These are phyloP conservation scores for thale cress (Arabidopsis thaliana) DNA, from an alignment of 345 rosid genomes.

Conservation along the genomic window DNA sequence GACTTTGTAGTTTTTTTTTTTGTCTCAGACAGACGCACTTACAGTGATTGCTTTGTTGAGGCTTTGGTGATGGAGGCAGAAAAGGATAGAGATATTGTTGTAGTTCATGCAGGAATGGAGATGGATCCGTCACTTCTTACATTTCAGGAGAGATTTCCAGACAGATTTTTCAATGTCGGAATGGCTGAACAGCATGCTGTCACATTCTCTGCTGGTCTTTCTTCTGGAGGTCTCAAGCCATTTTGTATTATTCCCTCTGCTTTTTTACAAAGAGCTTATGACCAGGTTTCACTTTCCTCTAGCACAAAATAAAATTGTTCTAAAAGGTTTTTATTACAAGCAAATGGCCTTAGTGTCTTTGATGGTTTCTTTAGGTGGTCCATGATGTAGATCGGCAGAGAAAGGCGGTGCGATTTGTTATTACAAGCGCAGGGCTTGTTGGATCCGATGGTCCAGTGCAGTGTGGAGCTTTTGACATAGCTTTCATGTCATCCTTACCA, in stretches of 20 bases:
- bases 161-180: conserved; percentile 80
- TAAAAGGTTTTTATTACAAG: background rate
- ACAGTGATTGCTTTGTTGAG: conserved; percentile 81
- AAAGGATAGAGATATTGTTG: conserved; percentile 80
- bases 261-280: conserved; percentile 92
- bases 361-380: conserved; percentile 60
- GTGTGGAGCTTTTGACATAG: conserved; percentile 88
- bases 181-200: conserved; percentile 97
- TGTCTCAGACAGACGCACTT: conserved; percentile 61
- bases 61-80: conserved; percentile 80
- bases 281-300: conserved; percentile 66
- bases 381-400: conserved; percentile 92
- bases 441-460: conserved; percentile 88
- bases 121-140: conserved; percentile 67
- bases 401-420: conserved; percentile 86
- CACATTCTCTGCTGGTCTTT: conserved; percentile 94
- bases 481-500: conserved; percentile 95
- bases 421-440: conserved; percentile 89
- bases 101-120: conserved; percentile 85
- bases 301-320: background rate
- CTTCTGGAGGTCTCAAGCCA: conserved; percentile 93
- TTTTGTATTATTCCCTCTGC: conserved; percentile 89
- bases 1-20: conserved; percentile 11
- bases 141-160: conserved; percentile 76
- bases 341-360: conserved; percentile 21